Conservation (phyloP, 345 rosid species). For the Kernera saxatilis region DNA sequence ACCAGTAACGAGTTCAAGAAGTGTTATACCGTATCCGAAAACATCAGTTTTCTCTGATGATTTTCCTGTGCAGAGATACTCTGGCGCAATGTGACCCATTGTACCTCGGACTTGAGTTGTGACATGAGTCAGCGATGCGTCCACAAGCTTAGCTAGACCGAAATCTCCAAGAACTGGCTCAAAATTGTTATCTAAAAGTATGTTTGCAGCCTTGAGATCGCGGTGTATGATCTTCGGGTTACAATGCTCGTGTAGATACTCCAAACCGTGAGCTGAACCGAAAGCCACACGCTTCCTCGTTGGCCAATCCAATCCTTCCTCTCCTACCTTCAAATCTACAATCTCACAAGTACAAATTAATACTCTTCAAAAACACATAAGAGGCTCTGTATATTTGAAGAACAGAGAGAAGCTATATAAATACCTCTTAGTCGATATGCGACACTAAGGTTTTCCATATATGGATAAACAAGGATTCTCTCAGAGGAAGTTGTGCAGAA, state of each 20-base stretch:
- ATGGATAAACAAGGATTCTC: constrained; percentile 88
- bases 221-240: constrained; percentile 89
- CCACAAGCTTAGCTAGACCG: constrained; percentile 70
- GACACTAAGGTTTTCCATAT: constrained; percentile 83
- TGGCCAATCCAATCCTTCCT: constrained; percentile 76
- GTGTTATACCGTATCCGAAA: constrained; percentile 83
- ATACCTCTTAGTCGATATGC: constrained; percentile 77
- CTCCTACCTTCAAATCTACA: constrained; percentile 67
- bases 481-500: constrained; percentile 69
- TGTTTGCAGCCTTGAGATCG: constrained; percentile 87
- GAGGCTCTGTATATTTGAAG: neutral
- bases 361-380: neutral
- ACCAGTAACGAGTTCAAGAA: constrained; percentile 87
- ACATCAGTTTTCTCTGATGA: constrained; percentile 87
- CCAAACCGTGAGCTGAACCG: constrained; percentile 82
- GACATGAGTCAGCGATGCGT: constrained; percentile 61
- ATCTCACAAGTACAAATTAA: neutral
- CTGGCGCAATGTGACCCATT: constrained; percentile 94
- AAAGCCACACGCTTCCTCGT: constrained; percentile 68
- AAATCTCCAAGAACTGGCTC: constrained; percentile 91
- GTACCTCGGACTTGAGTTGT: constrained; percentile 93
- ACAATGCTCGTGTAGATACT: constrained; percentile 82
- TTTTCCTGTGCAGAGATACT: constrained; percentile 80
- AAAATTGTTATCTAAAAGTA: constrained; percentile 66
- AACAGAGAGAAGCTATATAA: neutral